phyloP scores from a whole-genome alignment of 495 filamentous ascomycete genomes.

The Aspergillus sclerotioniger region DNA sequence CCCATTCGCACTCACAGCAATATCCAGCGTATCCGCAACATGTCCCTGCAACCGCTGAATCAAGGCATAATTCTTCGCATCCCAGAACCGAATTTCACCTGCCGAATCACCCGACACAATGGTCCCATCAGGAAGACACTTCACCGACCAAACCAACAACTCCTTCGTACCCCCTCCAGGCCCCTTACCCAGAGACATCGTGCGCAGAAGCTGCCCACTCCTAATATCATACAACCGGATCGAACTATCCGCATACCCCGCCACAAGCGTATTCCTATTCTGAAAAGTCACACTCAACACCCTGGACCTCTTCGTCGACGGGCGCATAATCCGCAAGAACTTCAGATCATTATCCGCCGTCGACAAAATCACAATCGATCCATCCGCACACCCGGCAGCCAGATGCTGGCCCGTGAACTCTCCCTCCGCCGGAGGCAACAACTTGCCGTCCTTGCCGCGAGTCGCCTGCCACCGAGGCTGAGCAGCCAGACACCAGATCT shows the following conservation, averaged over 20 bases:
- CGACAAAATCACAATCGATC: conserved; percentile 78
- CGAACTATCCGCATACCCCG: conserved; percentile 88
- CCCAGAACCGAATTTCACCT: conserved; percentile 89
- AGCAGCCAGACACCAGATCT: conserved; percentile 94
- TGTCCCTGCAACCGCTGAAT: conserved; percentile 81
- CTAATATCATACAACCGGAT: conserved; percentile 88
- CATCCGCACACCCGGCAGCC: conserved; percentile 89
- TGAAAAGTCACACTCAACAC: conserved; percentile 90
- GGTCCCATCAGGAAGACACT: conserved; percentile 78
- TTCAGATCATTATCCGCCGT: conserved; percentile 77
- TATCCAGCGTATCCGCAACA: conserved; percentile 82
- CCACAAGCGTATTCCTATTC: conserved; percentile 74
- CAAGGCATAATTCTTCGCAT: conserved; percentile 85
- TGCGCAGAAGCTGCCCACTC: conserved; percentile 67
- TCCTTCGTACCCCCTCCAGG: conserved; percentile 74
- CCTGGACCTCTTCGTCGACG: conserved; percentile 75
- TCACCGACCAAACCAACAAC: conserved; percentile 89
- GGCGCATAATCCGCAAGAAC: conserved; percentile 67
- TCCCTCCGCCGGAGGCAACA: conserved; percentile 36
- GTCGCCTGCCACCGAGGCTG: conserved; percentile 62
- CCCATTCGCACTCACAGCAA: conserved; percentile 77
- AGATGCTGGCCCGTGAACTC: conserved; percentile 65
- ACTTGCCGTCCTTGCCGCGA: conserved; percentile 36
- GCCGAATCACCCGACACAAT: conserved; percentile 94
- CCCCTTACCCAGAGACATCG: conserved; percentile 81